Conservation (phyloP, 495 filamentous ascomycete genomes). For the Pseudomonodictys pantanalensis region DNA sequence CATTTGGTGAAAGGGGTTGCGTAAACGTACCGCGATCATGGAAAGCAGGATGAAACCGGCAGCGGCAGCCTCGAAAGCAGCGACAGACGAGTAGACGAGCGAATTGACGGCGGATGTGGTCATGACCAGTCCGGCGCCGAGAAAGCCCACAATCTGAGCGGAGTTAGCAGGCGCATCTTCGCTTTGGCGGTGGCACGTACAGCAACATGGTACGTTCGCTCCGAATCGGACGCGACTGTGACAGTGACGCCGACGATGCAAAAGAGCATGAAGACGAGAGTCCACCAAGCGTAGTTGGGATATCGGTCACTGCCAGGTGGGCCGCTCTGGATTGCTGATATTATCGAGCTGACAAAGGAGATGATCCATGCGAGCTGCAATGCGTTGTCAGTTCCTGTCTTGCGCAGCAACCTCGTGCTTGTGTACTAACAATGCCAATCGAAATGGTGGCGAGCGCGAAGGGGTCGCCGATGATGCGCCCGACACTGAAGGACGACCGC, state of each 20-base stretch:
- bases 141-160: conserved; percentile 72
- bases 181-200: conserved; percentile 45
- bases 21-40: conserved; percentile 75
- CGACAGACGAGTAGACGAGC: conserved; percentile 66
- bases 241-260: conserved; percentile 74
- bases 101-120: conserved; percentile 80
- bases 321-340: conserved; percentile 58
- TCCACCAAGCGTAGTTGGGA: conserved; percentile 89
- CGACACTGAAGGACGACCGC: conserved; percentile 62
- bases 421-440: conserved; percentile 74
- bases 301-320: too few relatives aligned
- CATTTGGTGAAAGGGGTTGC: neutral
- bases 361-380: conserved; percentile 98
- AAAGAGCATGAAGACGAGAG: conserved; percentile 78
- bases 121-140: conserved; percentile 76
- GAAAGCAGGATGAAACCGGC: conserved; percentile 95
- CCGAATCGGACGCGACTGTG: conserved; percentile 76
- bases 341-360: conserved; percentile 78
- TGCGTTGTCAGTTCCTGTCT: too few relatives aligned
- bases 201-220: conserved; percentile 84
- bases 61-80: conserved; percentile 77
- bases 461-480: conserved; percentile 91
- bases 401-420: too few relatives aligned
- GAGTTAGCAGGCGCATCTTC: conserved; percentile 34
- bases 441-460: conserved; percentile 93